These are phyloP conservation scores for Pestalotiopsis sp. DNA, from an alignment of 2,329 filamentous ascomycete species.

Conservation along the genomic window DNA sequence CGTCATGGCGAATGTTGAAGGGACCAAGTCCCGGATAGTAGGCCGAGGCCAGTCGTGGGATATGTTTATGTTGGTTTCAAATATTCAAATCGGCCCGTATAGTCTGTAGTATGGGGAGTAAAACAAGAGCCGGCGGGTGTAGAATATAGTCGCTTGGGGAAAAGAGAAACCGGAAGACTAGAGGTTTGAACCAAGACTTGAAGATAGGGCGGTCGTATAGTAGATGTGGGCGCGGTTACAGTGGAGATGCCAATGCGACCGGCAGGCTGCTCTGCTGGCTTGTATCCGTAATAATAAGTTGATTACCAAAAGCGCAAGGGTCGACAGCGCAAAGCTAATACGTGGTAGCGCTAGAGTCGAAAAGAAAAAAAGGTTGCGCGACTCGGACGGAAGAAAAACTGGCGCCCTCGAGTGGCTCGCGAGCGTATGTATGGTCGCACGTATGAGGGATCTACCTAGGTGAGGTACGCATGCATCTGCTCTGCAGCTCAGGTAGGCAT, in stretches of 20 bases:
- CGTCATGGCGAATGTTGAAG: conserved; percentile 19
- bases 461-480: neutral
- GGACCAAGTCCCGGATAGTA: conserved; percentile 14
- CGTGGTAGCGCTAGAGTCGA: neutral
- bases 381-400: neutral
- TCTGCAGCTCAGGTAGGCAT: neutral
- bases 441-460: neutral
- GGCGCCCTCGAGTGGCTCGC: neutral
- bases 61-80: neutral
- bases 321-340: neutral
- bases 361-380: too few species aligned
- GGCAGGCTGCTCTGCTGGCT: neutral
- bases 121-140: neutral
- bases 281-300: neutral
- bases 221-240: neutral
- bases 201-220: neutral
- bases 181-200: neutral
- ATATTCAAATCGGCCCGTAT: neutral
- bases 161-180: neutral
- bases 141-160: neutral
- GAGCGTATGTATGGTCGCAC: neutral
- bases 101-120: neutral
- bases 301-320: neutral
- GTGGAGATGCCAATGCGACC: neutral
- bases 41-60: conserved; percentile 3